phyloP scores from a whole-genome alignment of 108 stramenopile genomes.

The Skeletonema tropicum region DNA sequence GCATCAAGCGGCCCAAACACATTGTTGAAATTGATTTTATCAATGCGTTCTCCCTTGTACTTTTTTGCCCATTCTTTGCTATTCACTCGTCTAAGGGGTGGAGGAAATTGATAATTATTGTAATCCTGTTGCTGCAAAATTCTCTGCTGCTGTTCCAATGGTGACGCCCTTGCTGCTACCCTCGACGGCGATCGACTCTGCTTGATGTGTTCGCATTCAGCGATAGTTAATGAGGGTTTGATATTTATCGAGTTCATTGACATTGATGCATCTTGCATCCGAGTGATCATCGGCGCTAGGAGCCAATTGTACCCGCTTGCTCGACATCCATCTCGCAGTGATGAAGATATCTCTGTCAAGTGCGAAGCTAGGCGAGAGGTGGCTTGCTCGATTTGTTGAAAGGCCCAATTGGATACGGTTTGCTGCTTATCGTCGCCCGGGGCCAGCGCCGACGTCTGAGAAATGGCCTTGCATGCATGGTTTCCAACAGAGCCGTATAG shows the following conservation, averaged over 20 bases:
- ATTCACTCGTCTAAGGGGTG: constrained; percentile 22
- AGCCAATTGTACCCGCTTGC: constrained; percentile 17
- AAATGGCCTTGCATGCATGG: constrained; percentile 19
- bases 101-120: neutral
- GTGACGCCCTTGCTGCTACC: neutral
- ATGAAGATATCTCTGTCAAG: constrained; percentile 10
- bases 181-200: neutral
- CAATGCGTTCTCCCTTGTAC: constrained; percentile 44
- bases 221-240: neutral
- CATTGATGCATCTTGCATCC: constrained; percentile 14
- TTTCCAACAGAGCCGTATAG: constrained; percentile 13
- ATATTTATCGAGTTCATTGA: neutral
- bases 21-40: constrained; percentile 53
- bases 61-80: constrained; percentile 41
- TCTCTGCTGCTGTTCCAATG: constrained; percentile 15
- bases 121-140: constrained; percentile 5
- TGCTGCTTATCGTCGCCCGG: constrained; percentile 4
- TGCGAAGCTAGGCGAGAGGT: constrained; percentile 13
- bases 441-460: constrained; percentile 4
- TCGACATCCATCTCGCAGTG: neutral
- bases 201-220: constrained; percentile 6
- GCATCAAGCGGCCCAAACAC: constrained; percentile 32
- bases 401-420: constrained; percentile 28
- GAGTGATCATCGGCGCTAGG: constrained; percentile 24
- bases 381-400: constrained; percentile 11